Conservation (phyloP, 371 early-diverging fungal genomes). For the Mortierella sp. region DNA sequence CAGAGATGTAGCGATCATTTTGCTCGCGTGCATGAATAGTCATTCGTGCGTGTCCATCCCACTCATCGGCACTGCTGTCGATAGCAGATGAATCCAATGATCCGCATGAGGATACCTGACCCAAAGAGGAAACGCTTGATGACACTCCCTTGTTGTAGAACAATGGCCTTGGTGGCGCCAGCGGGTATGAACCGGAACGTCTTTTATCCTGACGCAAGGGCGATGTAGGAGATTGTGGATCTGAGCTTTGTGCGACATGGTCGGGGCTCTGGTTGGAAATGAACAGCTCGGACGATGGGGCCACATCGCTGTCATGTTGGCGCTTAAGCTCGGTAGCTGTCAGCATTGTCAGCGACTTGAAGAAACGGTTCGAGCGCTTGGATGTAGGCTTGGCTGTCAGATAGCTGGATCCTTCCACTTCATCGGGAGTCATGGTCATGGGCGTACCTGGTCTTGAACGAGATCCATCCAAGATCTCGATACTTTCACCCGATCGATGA, state of each 20-base stretch:
- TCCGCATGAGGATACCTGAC: constrained; percentile 34
- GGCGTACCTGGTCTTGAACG: neutral
- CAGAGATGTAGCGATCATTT: constrained; percentile 31
- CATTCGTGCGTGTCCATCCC: constrained; percentile 32
- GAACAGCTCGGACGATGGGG: constrained; percentile 27
- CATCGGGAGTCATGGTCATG: constrained; percentile 20
- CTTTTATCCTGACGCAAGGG: neutral
- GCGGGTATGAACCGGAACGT: constrained; percentile 4
- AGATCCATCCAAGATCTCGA: constrained; percentile 20
- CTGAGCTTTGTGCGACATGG: constrained; percentile 16
- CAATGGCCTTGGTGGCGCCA: constrained; percentile 40
- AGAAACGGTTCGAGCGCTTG: constrained; percentile 22
- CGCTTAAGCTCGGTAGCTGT: constrained; percentile 15
- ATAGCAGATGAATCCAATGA: constrained; percentile 35
- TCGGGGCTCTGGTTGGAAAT: constrained; percentile 31
- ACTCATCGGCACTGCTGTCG: constrained; percentile 46
- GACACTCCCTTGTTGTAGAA: constrained; percentile 32
- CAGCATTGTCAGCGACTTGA: constrained; percentile 26
- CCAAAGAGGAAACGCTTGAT: constrained; percentile 35
- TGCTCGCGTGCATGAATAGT: constrained; percentile 29
- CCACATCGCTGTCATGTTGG: constrained; percentile 14
- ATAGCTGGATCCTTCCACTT: constrained; percentile 16
- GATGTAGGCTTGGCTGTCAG: constrained; percentile 3
- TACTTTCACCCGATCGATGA: constrained; percentile 6
- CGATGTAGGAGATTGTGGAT: neutral